Evolutionary conservation across 139 green algal genomes (phyloP).

Genomic region (Chlorella sp.): DNA sequence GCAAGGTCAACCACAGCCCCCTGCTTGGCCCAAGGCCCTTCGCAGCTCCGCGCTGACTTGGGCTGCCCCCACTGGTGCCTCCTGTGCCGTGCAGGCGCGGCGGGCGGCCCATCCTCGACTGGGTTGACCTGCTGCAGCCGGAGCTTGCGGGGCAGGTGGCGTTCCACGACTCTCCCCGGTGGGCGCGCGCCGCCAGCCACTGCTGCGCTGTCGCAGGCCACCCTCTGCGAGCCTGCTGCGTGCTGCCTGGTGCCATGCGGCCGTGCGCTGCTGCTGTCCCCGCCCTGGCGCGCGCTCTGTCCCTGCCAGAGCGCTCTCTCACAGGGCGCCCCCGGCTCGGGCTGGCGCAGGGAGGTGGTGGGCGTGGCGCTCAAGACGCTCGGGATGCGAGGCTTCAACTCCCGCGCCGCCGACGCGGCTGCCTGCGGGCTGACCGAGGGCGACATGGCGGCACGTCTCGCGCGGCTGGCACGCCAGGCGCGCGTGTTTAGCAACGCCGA

Average conservation of each 20-base stretch:
- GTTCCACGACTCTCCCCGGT: slow-evolving; percentile 67
- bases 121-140: slow-evolving; percentile 83
- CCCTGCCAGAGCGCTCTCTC: too few species aligned
- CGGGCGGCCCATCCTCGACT: slow-evolving; percentile 58
- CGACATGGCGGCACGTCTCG: slow-evolving; percentile 31
- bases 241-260: too few species aligned
- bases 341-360: slow-evolving; percentile 63
- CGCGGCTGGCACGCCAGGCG: slow-evolving; percentile 52
- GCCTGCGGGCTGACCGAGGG: slow-evolving; percentile 38
- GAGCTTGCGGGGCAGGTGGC: slow-evolving; percentile 62
- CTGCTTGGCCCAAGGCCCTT: too few species aligned
- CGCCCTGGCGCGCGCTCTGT: too few species aligned
- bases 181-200: not conserved
- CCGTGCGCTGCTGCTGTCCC: too few species aligned
- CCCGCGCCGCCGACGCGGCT: slow-evolving; percentile 35
- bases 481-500: slow-evolving; percentile 70
- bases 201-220: too few species aligned
- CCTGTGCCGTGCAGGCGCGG: slow-evolving; percentile 33
- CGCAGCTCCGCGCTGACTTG: too few species aligned
- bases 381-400: slow-evolving; percentile 54
- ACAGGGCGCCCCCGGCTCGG: too few species aligned
- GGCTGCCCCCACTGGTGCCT: not conserved
- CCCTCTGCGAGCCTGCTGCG: too few species aligned
- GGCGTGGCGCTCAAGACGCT: slow-evolving; percentile 71
- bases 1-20: not conserved